phyloP scores from a whole-genome alignment of 805 yeast genomes.

The Maudiozyma saulgeensis region DNA sequence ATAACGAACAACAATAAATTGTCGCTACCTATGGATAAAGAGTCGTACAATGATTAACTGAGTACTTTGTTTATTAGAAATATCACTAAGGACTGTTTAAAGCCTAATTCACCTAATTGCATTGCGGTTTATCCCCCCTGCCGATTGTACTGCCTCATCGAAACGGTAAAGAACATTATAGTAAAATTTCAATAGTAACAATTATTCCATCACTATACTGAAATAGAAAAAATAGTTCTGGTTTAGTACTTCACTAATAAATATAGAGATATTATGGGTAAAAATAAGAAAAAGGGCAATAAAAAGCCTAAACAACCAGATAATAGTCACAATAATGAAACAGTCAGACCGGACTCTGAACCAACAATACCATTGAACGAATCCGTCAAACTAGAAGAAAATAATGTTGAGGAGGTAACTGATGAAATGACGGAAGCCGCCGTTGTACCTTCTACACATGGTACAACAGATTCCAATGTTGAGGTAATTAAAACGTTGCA shows the following conservation, averaged over 20 bases:
- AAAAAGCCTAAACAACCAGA: conserved; percentile 4
- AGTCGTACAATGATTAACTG: too few relatives aligned
- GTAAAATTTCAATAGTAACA: too few relatives aligned
- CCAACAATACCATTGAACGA: too few relatives aligned
- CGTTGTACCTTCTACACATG: neutral
- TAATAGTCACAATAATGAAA: neutral
- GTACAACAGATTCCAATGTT: neutral
- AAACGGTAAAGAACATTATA: too few relatives aligned
- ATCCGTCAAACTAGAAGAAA: neutral
- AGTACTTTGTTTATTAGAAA: too few relatives aligned
- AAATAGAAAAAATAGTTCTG: neutral
- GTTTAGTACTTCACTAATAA: neutral
- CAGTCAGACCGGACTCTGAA: neutral
- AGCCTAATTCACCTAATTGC: too few relatives aligned
- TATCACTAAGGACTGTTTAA: too few relatives aligned
- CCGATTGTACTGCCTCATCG: too few relatives aligned
- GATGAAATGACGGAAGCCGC: neutral
- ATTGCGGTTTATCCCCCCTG: too few relatives aligned
- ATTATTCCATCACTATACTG: too few relatives aligned
- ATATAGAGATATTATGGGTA: conserved; percentile 8
- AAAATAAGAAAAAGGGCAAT: conserved; percentile 14
- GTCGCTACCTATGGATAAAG: too few relatives aligned
- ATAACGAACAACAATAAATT: too few relatives aligned
- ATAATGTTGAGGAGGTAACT: neutral
- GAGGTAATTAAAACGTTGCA: conserved; percentile 1